Base-by-base conservation (phyloP, 2,329 filamentous ascomycete species). In the Colletotrichum sp. region DNA sequence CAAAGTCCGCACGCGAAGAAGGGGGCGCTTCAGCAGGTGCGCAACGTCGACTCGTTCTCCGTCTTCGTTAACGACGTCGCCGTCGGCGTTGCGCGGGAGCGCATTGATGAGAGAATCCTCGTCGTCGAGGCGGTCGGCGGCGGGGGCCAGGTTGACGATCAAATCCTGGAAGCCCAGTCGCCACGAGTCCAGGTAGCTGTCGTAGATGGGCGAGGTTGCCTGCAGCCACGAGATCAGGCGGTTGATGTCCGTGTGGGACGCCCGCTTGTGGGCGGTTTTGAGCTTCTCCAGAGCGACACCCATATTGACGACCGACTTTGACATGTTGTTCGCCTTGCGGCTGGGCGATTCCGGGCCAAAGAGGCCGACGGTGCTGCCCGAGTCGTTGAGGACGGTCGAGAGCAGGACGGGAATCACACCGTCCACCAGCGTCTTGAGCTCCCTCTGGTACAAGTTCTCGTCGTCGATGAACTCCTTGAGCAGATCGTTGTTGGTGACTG, bases 41-140 rank as follows among this genome's bases (percentile, higher is more conserved):
- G 96, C 96, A 64, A 99, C 97, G 82, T 99, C 97, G 10, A 98
- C 96, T 68, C 95, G 92, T 83, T 98, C 95, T 15, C 96, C 97
- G 78, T 96, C 90, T 39, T 92, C 91, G 79, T 96, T 92, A 66
- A 93, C 82, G 16, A 95, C 88, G 79, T 94, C 93, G 26, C 94
- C 93, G 71, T 93, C 87, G 73, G 90, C 90, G 69, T 93, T 93
- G 69, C 87, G 88, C 77, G 90, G 92, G 86, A 91, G 87, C 3
- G 89, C 91, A 76, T 91, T 88, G 69, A 93, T 82, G 3, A 92
- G 85, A 3, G 91, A 92, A 78, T 92, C 89, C 52, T 92, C 89
- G 64, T 93, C 92, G 39, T 93, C 92, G 3, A 84, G 81, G 2
- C 80, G 80, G 18, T 86, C 86, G 3, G 86, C 85, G 6, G 92